Base-by-base conservation (phyloP, 164 flowering plant species). In the Magnolia kwangsiensis region DNA sequence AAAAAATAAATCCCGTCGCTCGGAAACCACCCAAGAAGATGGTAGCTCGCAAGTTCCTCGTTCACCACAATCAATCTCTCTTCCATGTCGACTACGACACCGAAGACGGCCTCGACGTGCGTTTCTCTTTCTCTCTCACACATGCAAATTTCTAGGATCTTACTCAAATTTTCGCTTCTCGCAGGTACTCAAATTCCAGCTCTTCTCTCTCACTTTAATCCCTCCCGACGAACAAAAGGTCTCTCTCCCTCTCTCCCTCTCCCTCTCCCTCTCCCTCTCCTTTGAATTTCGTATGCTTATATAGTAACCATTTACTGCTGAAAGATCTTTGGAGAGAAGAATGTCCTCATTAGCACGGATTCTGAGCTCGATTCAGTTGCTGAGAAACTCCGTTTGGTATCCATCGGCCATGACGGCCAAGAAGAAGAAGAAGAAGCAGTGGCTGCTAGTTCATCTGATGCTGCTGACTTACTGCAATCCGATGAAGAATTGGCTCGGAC, bases 401-500 rank as follows among this genome's bases (percentile, higher is more conserved):
- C 95, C 18, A 78, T 90, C 72, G 61, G 3, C 61, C 61, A 55
- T 8, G 11, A 10, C 61, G 18, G 18, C 61, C 61, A 55, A 55
- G 61, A 55, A 55, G 50, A 77, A 9, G 83, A 74, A 16, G 80
- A 51, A n/a, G 80, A 55, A n/a, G 72, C 74, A 7, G 61, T 76
- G 2, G 55, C 50, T 2, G 76, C 63, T 3, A 72, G 67, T 29
- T 84, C 86, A 4, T 75, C 70, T 31, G 71, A 4, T 7, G 55
- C 74, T 3, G 21, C 82, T 13, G 31, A 14, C 8, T 37, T 67
- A 1, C 9, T 31, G 65, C 69, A 76, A 67, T 87, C 94, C 7
- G 99, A 95, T 78, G 97, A 93, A 84, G 97, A 92, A 82, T 89
- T 96, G 79, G 97, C 99, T 75, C 86, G 96, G 72, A 81, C 87